These are phyloP conservation scores for Moniliophthora roreri DNA, from an alignment of 1,284 basidiomycete species.

Conservation along the genomic window DNA sequence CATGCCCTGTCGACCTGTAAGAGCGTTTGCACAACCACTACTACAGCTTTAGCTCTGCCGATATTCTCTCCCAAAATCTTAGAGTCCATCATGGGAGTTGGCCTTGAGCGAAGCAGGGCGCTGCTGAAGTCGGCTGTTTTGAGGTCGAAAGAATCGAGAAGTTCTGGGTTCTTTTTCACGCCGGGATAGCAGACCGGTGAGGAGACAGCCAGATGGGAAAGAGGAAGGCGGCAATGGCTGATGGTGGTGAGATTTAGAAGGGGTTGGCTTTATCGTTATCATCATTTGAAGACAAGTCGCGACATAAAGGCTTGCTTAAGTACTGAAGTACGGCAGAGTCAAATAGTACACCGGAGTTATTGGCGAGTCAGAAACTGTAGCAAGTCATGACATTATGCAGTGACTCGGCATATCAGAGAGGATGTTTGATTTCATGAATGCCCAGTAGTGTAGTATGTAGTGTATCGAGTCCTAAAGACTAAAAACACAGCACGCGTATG, in stretches of 20 bases:
- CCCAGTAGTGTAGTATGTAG: too few species aligned
- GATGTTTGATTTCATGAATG: too few species aligned
- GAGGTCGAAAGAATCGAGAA: conserved; percentile 83
- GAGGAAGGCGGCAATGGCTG: conserved; percentile 49
- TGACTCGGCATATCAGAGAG: too few species aligned
- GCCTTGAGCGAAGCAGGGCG: conserved; percentile 94
- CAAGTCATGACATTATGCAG: too few species aligned
- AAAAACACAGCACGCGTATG: too few species aligned
- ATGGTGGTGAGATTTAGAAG: conserved; percentile 67
- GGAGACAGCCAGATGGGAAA: conserved; percentile 70
- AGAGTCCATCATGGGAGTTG: conserved; percentile 90
- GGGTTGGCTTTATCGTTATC: conserved; percentile 44
- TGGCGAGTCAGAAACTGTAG: too few species aligned
- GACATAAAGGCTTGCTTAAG: too few species aligned
- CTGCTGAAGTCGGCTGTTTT: conserved; percentile 71
- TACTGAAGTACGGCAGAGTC: too few species aligned
- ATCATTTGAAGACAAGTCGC: conserved; percentile 37
- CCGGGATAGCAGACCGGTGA: conserved; percentile 78
- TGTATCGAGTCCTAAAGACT: too few species aligned
- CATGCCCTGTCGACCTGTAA: conserved; percentile 70
- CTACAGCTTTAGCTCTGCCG: conserved; percentile 77
- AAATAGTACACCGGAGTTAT: too few species aligned
- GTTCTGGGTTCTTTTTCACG: conserved; percentile 74
- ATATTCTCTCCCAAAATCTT: conserved; percentile 64
- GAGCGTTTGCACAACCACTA: conserved; percentile 96